Conservation (phyloP, 2,329 filamentous ascomycete species). For the Aspergillus pseudoterreus region DNA sequence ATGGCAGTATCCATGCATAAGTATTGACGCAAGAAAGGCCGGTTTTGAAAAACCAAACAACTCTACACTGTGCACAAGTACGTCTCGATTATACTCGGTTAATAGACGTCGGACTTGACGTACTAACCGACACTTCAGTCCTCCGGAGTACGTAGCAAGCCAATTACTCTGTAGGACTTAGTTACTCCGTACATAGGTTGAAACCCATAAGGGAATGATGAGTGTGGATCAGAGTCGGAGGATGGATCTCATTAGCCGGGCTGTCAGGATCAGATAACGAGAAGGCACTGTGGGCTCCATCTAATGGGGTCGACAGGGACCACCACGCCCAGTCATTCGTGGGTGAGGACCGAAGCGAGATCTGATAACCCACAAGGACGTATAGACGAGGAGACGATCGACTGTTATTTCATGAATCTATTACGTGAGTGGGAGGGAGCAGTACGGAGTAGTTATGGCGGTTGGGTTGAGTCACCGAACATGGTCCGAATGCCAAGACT, state of each 20-base stretch:
- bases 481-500: background rate
- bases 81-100: too few relatives aligned
- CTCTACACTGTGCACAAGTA: too few relatives aligned
- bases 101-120: too few relatives aligned
- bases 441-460: background rate
- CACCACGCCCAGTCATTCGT: background rate
- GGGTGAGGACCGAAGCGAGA: slow-evolving; percentile 2
- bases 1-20: background rate
- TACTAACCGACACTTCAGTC: too few relatives aligned
- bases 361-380: slow-evolving; percentile 5
- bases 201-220: background rate
- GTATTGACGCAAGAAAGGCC: too few relatives aligned
- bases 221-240: slow-evolving; percentile 1
- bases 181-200: background rate
- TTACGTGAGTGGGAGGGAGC: slow-evolving; percentile 10
- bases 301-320: background rate
- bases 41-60: background rate
- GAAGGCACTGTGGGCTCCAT: slow-evolving; percentile 6
- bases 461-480: slow-evolving; percentile 1
- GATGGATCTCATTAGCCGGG: slow-evolving; percentile 11
- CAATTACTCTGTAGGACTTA: background rate
- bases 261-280: slow-evolving; percentile 19
- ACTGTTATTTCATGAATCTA: slow-evolving; percentile 1
- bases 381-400: slow-evolving; percentile 3
- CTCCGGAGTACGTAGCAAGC: background rate